These are phyloP conservation scores for Fusarium hainanense DNA, from an alignment of 2,329 filamentous ascomycete genomes.

Conservation along the genomic window DNA sequence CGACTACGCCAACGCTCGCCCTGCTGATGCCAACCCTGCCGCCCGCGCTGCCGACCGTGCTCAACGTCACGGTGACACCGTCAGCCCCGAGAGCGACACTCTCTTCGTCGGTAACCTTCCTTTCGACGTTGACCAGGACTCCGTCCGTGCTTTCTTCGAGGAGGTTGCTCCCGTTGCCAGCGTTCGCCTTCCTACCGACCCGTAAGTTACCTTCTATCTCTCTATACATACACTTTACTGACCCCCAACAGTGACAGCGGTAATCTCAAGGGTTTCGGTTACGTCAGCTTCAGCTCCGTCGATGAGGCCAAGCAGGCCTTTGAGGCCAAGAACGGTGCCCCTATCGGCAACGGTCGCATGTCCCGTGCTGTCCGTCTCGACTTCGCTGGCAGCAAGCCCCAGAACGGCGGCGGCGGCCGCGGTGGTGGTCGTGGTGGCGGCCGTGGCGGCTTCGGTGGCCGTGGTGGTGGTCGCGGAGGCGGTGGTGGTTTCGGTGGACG, in stretches of 20 bases:
- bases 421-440: conserved; percentile 64
- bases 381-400: conserved; percentile 76
- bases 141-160: conserved; percentile 78
- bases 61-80: conserved; percentile 78
- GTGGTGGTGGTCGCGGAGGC: conserved; percentile 60
- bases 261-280: conserved; percentile 90
- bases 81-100: conserved; percentile 84
- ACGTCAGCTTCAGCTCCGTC: conserved; percentile 83
- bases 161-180: conserved; percentile 77
- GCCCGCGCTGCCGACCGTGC: conserved; percentile 73
- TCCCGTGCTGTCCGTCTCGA: conserved; percentile 85
- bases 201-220: conserved; percentile 57
- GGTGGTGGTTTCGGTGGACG: conserved; percentile 60
- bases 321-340: conserved; percentile 74
- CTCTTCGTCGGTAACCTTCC: conserved; percentile 93
- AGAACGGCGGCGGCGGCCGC: conserved; percentile 64
- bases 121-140: conserved; percentile 83
- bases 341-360: conserved; percentile 71
- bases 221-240: conserved; percentile 14
- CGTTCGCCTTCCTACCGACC: conserved; percentile 89
- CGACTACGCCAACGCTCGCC: conserved; percentile 78
- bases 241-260: conserved; percentile 72
- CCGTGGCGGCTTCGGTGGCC: conserved; percentile 55
- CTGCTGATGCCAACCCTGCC: conserved; percentile 63
- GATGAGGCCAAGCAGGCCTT: conserved; percentile 85